A percentile compares a stretch with the other conserved stretches of the same genome.
Conservation (phyloP, 768 basidiomycete genomes). For the Leccinum ochraceum region DNA sequence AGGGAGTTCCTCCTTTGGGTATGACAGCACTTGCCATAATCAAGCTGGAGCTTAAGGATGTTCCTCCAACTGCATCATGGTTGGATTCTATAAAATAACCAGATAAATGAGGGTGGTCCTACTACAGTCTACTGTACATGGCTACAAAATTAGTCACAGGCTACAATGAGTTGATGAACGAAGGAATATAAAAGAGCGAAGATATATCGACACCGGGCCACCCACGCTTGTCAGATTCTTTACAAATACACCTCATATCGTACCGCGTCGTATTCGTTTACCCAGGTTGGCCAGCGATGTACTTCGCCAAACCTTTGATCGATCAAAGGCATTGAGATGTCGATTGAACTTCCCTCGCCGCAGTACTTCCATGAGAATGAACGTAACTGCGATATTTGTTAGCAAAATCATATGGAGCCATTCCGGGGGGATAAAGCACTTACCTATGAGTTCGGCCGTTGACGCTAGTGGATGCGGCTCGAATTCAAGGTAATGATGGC, state of each 20-base stretch:
- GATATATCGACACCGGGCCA: slow-evolving; percentile 1
- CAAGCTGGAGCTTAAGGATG: not conserved
- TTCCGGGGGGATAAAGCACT: not conserved
- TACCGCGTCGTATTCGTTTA: slow-evolving; percentile 35
- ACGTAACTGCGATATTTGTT: slow-evolving; percentile 45
- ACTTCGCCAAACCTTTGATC: slow-evolving; percentile 47
- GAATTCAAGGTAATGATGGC: slow-evolving; percentile 61
- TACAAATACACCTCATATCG: slow-evolving; percentile 21
- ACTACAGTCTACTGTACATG: not conserved
- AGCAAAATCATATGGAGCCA: slow-evolving; percentile 6
- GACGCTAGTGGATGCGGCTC: slow-evolving; percentile 47
- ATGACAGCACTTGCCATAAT: not conserved
- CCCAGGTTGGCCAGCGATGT: slow-evolving; percentile 29
- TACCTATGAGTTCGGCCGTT: slow-evolving; percentile 56
- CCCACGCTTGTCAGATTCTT: slow-evolving; percentile 2
- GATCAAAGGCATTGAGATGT: slow-evolving; percentile 48
- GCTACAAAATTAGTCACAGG: slow-evolving; percentile 8
- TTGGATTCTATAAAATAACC: not conserved
- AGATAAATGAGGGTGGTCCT: slow-evolving; percentile 4
- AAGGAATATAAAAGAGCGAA: slow-evolving; percentile 1
- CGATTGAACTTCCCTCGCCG: slow-evolving; percentile 59
- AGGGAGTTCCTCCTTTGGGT: slow-evolving; percentile 21
- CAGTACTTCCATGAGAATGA: slow-evolving; percentile 64
- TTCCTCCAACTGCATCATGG: not conserved
- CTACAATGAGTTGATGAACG: slow-evolving; percentile 4